Conservation (phyloP, 805 yeast species). For the Ogataea paradorogensis region DNA sequence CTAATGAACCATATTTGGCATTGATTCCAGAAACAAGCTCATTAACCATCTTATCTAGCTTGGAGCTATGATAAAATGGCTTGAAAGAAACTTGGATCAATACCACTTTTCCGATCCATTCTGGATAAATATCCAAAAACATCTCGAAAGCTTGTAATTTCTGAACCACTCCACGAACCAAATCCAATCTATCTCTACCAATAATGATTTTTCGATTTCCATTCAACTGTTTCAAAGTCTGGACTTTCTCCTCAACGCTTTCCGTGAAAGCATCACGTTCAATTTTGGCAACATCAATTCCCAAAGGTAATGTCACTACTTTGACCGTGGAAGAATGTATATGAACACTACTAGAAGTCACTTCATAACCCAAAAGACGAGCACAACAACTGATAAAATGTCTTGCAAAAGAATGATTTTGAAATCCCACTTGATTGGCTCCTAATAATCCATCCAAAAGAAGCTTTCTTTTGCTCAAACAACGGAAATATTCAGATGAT, state of each 20-base stretch:
- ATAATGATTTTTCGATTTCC: conserved; percentile 73
- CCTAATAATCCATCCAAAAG: conserved; percentile 91
- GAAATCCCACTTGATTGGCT: conserved; percentile 82
- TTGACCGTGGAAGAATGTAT: conserved; percentile 77
- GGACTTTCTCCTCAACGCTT: conserved; percentile 58
- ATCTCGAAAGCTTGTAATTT: conserved; percentile 88
- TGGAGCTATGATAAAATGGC: conserved; percentile 55
- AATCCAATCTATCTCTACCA: conserved; percentile 90
- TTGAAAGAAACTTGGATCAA: conserved; percentile 91
- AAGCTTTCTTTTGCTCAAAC: conserved; percentile 77
- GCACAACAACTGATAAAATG: conserved; percentile 91
- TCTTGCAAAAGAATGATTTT: conserved; percentile 78
- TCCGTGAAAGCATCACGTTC: conserved; percentile 57
- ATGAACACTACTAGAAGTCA: conserved; percentile 51
- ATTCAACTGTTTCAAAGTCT: conserved; percentile 61
- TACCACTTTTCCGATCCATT: conserved; percentile 79
- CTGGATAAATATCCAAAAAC: conserved; percentile 87
- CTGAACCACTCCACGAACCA: conserved; percentile 91
- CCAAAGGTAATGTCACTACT: conserved; percentile 80
- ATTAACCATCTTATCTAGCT: conserved; percentile 74
- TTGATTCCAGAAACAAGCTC: conserved; percentile 83
- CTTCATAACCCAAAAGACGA: conserved; percentile 81
- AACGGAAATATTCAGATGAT: conserved; percentile 87
- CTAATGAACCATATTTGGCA: conserved; percentile 76
- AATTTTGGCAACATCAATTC: conserved; percentile 74